A percentile compares a stretch with the other conserved stretches of the same genome.
Evolutionary conservation across 2,329 filamentous ascomycete genomes (phyloP).

Genomic region (Curvularia sp.): DNA sequence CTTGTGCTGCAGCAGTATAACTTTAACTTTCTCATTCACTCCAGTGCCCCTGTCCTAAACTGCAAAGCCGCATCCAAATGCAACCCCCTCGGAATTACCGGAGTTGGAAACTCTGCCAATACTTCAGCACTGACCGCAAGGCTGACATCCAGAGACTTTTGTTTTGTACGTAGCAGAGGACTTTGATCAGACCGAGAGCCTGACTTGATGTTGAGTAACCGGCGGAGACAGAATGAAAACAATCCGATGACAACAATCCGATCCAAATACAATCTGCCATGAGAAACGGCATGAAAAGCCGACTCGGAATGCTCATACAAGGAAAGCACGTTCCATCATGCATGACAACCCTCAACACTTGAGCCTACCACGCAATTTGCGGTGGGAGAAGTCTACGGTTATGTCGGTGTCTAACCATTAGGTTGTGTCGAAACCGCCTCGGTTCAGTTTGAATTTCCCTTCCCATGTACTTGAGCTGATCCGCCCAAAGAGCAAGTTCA

Average conservation of each 20-base stretch:
- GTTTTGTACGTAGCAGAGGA: not conserved
- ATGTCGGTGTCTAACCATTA: conserved; percentile 7
- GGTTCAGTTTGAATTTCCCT: conserved; percentile 13
- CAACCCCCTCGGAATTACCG: not conserved
- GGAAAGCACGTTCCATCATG: not conserved
- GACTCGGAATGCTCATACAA: not conserved
- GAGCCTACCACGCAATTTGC: conserved; percentile 1
- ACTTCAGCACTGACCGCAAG: not conserved
- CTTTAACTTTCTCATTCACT: not conserved
- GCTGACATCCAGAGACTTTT: not conserved
- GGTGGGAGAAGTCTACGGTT: conserved; percentile 3
- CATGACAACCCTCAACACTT: not conserved
- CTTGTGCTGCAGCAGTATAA: not conserved
- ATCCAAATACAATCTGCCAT: not conserved
- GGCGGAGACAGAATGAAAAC: not conserved
- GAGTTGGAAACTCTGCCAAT: too few species aligned
- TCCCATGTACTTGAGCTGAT: conserved; percentile 19
- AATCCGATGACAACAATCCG: too few species aligned
- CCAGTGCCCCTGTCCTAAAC: not conserved
- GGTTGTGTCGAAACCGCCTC: conserved; percentile 5
- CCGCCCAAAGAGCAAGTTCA: conserved; percentile 15
- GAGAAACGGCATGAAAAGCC: not conserved
- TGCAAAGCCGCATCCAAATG: not conserved
- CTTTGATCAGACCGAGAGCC: not conserved
- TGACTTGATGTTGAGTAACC: not conserved